phyloP scores from a whole-genome alignment of 2,329 filamentous ascomycete genomes.

The Ascochyta fabae region DNA sequence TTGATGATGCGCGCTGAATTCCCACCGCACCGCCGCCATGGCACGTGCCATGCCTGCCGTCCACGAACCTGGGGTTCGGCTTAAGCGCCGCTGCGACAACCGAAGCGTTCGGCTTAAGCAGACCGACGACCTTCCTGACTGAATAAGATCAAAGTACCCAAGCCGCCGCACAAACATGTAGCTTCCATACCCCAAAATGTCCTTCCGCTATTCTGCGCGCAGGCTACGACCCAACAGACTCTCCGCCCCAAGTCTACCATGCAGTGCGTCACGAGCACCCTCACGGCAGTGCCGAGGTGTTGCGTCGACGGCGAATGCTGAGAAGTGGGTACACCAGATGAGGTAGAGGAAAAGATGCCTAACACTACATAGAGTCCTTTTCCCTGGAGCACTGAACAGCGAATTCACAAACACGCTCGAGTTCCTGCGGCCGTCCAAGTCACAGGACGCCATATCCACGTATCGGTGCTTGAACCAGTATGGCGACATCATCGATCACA shows the following conservation, averaged over 20 bases:
- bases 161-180: slow-evolving; percentile 30
- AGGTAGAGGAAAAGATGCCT: background rate
- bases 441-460: slow-evolving; percentile 79
- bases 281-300: slow-evolving; percentile 57
- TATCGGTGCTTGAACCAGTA: slow-evolving; percentile 92
- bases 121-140: slow-evolving; percentile 20
- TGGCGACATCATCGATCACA: slow-evolving; percentile 78
- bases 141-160: slow-evolving; percentile 23
- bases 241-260: slow-evolving; percentile 5
- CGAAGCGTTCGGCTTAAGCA: slow-evolving; percentile 30
- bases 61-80: slow-evolving; percentile 13
- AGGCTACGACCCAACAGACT: slow-evolving; percentile 31
- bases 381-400: slow-evolving; percentile 94
- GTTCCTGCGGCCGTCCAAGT: slow-evolving; percentile 73
- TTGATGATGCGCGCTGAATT: slow-evolving; percentile 11
- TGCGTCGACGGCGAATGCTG: slow-evolving; percentile 64
- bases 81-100: slow-evolving; percentile 16
- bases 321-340: slow-evolving; percentile 59
- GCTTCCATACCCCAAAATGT: slow-evolving; percentile 36
- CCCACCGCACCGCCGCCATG: slow-evolving; percentile 23
- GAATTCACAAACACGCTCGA: slow-evolving; percentile 82
- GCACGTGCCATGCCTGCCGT: slow-evolving; percentile 35
- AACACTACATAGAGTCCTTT: slow-evolving; percentile 61
- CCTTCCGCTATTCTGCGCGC: slow-evolving; percentile 40
- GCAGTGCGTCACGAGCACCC: slow-evolving; percentile 25